Evolutionary conservation across 2,329 filamentous ascomycete genomes (phyloP), one percentile per base, ranked within the genome.

Genomic region (Rhinocladiella similis): DNA sequence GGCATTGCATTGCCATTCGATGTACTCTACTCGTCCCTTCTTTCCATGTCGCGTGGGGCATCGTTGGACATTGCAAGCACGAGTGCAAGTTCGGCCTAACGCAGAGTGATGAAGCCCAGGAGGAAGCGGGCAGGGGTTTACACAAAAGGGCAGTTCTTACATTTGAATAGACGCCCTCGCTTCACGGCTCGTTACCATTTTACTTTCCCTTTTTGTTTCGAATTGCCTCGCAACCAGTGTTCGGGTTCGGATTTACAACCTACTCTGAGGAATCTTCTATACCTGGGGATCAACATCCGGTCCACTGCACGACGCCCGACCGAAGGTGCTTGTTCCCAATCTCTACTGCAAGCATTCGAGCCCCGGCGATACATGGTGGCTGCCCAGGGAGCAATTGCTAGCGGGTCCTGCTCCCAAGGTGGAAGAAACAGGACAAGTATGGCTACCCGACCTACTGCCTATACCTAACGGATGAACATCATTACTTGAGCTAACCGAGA

Each of bases 391-490:
- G 47, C 50, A 25, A 29, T 45, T 20, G 35, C 13, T 14, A 43
- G 59, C 59, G 55, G 59, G 59, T 57, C 49, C 46, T 36, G 48
- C 39, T 52, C 57, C 33, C 19, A 58, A 53, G 48, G 25, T 42
- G 59, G 59, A 53, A 42, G 56, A 55, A 49, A 50, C 42, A 25
- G 52, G 13, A 45, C 38, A 16, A 53, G 49, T 52, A 55, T 58
- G 49, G 51, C 33, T 35, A 48, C 25, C 50, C 54, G 53, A 47
- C 38, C n/a, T 25, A 33, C 39, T 53, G 49, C 48, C 33, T 22
- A 41, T 50, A 43, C 43, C 51, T 54, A 53, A 56, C 46, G 19
- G n/a, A 33, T 13, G 27, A 35, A 36, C 27, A 35, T 54, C 19
- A 46, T 51, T 50, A 54, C 18, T 18, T 20, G 13, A 54, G 41